Base-by-base conservation (phyloP, 1,284 basidiomycete genomes). In the Naganishia sp. region DNA sequence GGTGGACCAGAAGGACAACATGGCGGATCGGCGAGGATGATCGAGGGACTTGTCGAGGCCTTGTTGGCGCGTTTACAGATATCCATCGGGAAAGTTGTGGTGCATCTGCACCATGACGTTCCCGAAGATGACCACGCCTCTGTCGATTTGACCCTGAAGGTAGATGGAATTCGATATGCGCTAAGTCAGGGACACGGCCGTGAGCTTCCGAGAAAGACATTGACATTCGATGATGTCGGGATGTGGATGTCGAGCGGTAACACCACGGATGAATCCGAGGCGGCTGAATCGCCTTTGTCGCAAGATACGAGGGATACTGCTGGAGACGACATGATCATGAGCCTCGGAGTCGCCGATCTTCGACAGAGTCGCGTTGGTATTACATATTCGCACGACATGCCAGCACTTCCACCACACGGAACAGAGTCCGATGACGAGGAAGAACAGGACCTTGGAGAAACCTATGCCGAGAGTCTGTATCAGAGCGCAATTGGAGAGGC, bases 31-130 rank as follows among this genome's bases (percentile, higher is more conserved):
- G 63, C 52, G 21, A 18, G 39, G 18, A 11, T 67, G 25, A 88
- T 97, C 74, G 89, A 93, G 21, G 85, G 86, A 39, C 83, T 95
- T 50, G 87, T 94, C 54, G 92, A 95, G 76, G 84, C 88, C 15
- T 81, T 96, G 3, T 84, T 96, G 15, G 85, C 90, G 10, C 84
- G 89, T 67, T 89, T 97, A 71, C 85, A 90, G 69, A 88, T 92
- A 73, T 86, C 87, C 70, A 88, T 89, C 31, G 76, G 81, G 28
- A 86, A 90, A 71, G 84, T 88, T 42, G 84, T 81, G 68, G 80
- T 94, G 46, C 66, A 75, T n/a, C 63, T 79, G 2, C 67, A 70
- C 11, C 69, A 74, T 52, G 53, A 66, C 31, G 21, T 62, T 21
- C 31, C 46, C 11, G 39, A 55, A 1, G 56, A 57, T 53, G 52